A percentile compares a stretch with the other conserved stretches of the same genome.
Evolutionary conservation across 129 eudicot species (phyloP).

Genomic region (Chrysanthemum seticuspe): DNA sequence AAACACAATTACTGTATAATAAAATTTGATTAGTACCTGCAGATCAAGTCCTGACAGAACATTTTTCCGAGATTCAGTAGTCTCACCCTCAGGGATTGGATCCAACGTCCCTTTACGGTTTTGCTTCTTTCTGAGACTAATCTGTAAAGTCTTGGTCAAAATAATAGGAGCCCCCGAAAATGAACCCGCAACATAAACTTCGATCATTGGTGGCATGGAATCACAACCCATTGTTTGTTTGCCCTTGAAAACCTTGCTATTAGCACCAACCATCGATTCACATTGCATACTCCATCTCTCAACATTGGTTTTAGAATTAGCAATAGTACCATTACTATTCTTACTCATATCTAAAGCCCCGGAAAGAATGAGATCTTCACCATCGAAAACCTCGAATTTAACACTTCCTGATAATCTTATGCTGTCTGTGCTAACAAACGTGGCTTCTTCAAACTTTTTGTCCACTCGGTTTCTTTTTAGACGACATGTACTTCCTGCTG

Average conservation of each 20-base stretch:
- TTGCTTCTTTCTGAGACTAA: slow-evolving; percentile 54
- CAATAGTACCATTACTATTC: slow-evolving; percentile 34
- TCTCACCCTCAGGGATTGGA: slow-evolving; percentile 70
- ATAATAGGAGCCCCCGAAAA: slow-evolving; percentile 65
- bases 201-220: slow-evolving; percentile 56
- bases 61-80: slow-evolving; percentile 39
- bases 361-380: slow-evolving; percentile 56
- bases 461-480: slow-evolving; percentile 65
- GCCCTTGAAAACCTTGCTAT: slow-evolving; percentile 59
- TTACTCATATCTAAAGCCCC: slow-evolving; percentile 67
- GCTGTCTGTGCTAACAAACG: slow-evolving; percentile 80
- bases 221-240: slow-evolving; percentile 56
- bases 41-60: slow-evolving; percentile 40
- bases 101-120: slow-evolving; percentile 49
- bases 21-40: slow-evolving; percentile 45
- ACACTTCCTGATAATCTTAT: slow-evolving; percentile 74
- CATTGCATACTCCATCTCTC: slow-evolving; percentile 70
- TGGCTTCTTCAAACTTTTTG: slow-evolving; percentile 78
- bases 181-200: slow-evolving; percentile 78
- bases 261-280: slow-evolving; percentile 53
- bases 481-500: slow-evolving; percentile 58
- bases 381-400: slow-evolving; percentile 69
- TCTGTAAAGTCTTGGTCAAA: slow-evolving; percentile 76
- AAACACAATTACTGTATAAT: background rate
- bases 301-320: slow-evolving; percentile 38